phyloP scores from a whole-genome alignment of 2,329 filamentous ascomycete genomes.

The Pseudogymnoascus sp. region DNA sequence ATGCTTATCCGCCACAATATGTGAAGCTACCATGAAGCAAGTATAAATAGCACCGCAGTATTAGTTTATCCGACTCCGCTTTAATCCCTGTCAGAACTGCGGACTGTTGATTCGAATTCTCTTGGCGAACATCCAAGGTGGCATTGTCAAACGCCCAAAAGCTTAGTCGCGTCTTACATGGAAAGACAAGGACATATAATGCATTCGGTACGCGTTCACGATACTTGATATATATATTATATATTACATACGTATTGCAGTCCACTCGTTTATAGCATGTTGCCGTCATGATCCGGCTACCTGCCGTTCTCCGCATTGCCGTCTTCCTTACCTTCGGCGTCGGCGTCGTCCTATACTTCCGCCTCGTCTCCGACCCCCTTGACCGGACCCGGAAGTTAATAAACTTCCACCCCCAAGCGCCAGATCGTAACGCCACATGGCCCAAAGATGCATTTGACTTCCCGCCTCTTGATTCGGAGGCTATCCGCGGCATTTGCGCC shows the following conservation, averaged over 20 bases:
- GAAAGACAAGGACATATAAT: background rate
- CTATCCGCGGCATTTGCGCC: slow-evolving; percentile 30
- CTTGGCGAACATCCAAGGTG: slow-evolving; percentile 10
- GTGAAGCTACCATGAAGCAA: background rate
- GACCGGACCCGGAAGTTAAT: background rate
- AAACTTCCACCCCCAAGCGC: background rate
- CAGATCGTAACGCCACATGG: background rate
- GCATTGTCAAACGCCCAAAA: slow-evolving; percentile 14
- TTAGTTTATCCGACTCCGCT: background rate
- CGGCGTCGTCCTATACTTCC: background rate
- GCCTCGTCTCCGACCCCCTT: background rate
- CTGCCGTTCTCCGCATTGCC: background rate
- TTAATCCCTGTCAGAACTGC: background rate
- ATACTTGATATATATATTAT: background rate
- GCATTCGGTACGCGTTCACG: background rate
- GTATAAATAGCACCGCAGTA: slow-evolving; percentile 5
- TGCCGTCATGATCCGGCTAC: background rate
- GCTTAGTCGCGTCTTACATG: slow-evolving; percentile 11
- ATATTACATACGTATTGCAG: background rate
- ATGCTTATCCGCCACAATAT: background rate
- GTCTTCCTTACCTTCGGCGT: background rate
- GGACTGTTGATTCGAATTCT: background rate
- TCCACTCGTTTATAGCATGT: background rate
- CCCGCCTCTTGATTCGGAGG: slow-evolving; percentile 30
- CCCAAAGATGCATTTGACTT: slow-evolving; percentile 30